These are phyloP conservation scores for Trichoderma atroviride DNA, from an alignment of 2,329 filamentous ascomycete genomes.

Conservation along the genomic window DNA sequence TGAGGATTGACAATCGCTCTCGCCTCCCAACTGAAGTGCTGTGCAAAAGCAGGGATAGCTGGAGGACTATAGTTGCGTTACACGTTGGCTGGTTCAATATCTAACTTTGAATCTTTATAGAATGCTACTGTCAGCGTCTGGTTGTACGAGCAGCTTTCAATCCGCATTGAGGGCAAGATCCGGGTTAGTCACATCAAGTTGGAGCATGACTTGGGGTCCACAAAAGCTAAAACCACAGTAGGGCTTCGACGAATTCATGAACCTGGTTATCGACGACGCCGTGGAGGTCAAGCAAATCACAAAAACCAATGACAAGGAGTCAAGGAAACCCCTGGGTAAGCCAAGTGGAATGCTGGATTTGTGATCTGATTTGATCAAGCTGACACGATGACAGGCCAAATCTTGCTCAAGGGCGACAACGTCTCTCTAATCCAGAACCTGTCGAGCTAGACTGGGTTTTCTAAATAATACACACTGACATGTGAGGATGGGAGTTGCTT, in stretches of 20 bases:
- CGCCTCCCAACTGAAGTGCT: background rate
- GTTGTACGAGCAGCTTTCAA: conserved; percentile 93
- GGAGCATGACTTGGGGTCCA: too few species aligned
- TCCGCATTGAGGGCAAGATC: conserved; percentile 95
- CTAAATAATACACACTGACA: conserved; percentile 8
- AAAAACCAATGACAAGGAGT: conserved; percentile 76
- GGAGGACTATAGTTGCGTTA: background rate
- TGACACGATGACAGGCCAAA: conserved; percentile 66
- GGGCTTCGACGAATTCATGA: conserved; percentile 99
- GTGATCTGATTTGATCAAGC: conserved; percentile 24
- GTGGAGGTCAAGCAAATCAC: conserved; percentile 86
- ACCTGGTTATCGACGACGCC: conserved; percentile 93
- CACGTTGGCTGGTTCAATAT: background rate
- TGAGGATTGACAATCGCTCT: background rate
- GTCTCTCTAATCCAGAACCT: conserved; percentile 75
- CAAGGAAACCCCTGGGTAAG: conserved; percentile 75
- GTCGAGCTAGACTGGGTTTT: conserved; percentile 34
- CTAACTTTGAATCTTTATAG: conserved; percentile 42
- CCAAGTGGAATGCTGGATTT: background rate
- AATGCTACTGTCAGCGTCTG: conserved; percentile 89
- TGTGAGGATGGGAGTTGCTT: conserved; percentile 17
- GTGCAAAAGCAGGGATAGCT: background rate
- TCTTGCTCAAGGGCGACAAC: conserved; percentile 85
- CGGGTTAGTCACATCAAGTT: conserved; percentile 60
- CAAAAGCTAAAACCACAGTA: conserved; percentile 40